phyloP scores from a whole-genome alignment of 129 eudicot genomes.

The Solidago caesia region DNA sequence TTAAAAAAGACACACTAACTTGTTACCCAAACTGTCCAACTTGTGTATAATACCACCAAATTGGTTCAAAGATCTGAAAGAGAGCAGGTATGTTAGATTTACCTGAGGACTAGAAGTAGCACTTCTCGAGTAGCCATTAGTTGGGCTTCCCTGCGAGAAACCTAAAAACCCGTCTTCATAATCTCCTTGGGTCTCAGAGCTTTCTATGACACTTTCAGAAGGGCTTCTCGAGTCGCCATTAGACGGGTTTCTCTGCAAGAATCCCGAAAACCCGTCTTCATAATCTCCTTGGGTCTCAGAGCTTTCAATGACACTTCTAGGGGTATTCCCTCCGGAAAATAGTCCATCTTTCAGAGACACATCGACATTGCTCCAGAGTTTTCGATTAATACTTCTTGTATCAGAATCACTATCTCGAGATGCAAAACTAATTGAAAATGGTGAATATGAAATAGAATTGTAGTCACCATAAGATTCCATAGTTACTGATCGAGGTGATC shows the following conservation, averaged over 20 bases:
- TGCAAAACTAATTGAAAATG: conserved; percentile 22
- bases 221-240: neutral
- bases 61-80: neutral
- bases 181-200: conserved; percentile 20
- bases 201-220: conserved; percentile 10
- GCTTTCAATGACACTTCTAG: conserved; percentile 24
- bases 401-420: conserved; percentile 13
- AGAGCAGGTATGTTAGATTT: neutral
- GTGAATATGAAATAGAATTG: conserved; percentile 24
- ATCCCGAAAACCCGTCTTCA: conserved; percentile 20
- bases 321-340: conserved; percentile 28
- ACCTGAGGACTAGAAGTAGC: conserved; percentile 84
- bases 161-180: conserved; percentile 18
- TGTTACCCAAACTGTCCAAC: conserved; percentile 1
- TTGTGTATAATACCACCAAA: neutral
- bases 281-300: conserved; percentile 16
- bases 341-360: conserved; percentile 28
- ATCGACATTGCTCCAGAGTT: conserved; percentile 25
- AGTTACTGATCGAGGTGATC: conserved; percentile 75
- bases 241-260: conserved; percentile 7
- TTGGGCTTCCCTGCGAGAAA: conserved; percentile 11
- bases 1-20: too few species aligned
- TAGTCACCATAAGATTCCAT: conserved; percentile 49
- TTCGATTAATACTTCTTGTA: conserved; percentile 20
- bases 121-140: neutral